Evolutionary conservation across 495 filamentous ascomycete genomes (phyloP).

Genomic region (Oidiodendron maius): DNA sequence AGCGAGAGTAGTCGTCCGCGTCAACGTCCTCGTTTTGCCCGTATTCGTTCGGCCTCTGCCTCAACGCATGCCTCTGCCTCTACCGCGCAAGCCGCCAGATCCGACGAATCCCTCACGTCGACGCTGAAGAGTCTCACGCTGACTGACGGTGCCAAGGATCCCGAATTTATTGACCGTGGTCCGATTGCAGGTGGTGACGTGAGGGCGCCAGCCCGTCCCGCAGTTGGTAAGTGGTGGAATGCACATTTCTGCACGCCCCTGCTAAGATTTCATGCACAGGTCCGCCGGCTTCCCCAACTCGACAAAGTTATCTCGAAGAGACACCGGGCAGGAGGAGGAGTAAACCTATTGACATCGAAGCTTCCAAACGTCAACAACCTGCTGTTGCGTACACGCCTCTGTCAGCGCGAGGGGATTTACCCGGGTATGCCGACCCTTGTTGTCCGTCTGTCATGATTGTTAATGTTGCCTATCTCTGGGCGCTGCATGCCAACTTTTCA

Average conservation of each 20-base stretch:
- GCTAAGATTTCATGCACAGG: background rate
- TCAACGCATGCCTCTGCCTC: slow-evolving; percentile 5
- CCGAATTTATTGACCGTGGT: no score
- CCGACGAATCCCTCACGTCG: background rate
- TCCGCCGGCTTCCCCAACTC: background rate
- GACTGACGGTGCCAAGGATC: background rate
- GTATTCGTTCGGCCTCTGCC: slow-evolving; percentile 1
- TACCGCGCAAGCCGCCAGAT: background rate
- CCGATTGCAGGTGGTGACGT: no score
- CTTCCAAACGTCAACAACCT: slow-evolving; percentile 26
- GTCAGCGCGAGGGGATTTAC: slow-evolving; percentile 43
- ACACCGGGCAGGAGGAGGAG: slow-evolving; percentile 22
- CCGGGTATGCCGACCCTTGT: slow-evolving; percentile 33
- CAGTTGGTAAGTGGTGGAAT: no score
- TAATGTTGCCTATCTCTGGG: background rate
- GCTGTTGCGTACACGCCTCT: slow-evolving; percentile 34
- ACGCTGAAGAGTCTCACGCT: background rate
- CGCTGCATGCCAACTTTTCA: background rate
- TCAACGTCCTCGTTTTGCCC: slow-evolving; percentile 20
- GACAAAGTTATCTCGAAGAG: background rate
- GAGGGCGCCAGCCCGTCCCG: no score
- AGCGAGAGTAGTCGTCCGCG: background rate
- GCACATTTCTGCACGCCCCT: no score
- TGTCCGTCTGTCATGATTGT: background rate
- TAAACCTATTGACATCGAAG: slow-evolving; percentile 41